phyloP scores from a whole-genome alignment of 208 protist species.

The Acanthamoeba lenticulata region DNA sequence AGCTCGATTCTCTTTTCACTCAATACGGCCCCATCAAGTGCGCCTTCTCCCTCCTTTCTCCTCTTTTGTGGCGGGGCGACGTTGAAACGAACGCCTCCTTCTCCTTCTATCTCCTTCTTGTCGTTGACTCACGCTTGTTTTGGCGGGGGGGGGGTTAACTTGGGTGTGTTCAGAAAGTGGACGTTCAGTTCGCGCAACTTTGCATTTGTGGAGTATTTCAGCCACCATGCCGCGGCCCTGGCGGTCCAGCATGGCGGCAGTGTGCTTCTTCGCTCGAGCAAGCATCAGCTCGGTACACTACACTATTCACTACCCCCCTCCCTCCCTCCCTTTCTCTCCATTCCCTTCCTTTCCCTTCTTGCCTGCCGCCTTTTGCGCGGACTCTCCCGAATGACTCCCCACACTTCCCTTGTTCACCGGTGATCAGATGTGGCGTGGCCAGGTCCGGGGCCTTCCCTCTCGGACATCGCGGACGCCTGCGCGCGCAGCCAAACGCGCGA shows the following conservation, averaged over 20 bases:
- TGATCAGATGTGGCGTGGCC: too few species aligned
- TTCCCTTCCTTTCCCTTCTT: not conserved
- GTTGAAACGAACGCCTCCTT: not conserved
- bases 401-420: too few species aligned
- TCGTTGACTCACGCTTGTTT: not conserved
- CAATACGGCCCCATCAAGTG: constrained; percentile 9
- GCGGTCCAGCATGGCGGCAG: not conserved
- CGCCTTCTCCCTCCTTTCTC: not conserved
- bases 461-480: too few species aligned
- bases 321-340: not conserved
- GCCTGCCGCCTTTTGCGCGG: too few species aligned
- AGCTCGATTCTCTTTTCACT: not conserved
- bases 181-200: not conserved
- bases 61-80: too few species aligned
- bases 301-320: not conserved
- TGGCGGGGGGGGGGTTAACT: not conserved
- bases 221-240: not conserved
- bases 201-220: not conserved
- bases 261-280: not conserved
- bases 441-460: too few species aligned
- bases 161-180: not conserved
- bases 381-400: too few species aligned
- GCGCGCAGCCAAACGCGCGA: too few species aligned
- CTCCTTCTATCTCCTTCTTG: not conserved
- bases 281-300: not conserved